phyloP scores from a whole-genome alignment of 2,329 filamentous ascomycete species.

The Colletotrichum sp. region DNA sequence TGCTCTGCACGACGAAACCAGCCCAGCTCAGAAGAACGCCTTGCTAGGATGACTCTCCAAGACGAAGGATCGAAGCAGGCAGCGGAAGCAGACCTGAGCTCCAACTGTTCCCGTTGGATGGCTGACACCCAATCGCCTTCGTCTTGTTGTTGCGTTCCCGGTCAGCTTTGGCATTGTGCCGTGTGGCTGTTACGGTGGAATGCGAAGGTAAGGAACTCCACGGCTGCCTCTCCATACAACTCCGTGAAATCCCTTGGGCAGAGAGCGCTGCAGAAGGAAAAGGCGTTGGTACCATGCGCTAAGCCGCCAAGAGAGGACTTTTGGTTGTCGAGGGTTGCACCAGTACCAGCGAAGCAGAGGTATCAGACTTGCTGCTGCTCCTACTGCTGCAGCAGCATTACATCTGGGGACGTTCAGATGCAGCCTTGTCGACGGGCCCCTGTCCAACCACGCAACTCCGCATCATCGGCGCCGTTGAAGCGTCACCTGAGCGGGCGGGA shows the following conservation, averaged over 20 bases:
- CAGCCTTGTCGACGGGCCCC: slow-evolving; percentile 18
- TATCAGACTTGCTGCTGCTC: slow-evolving; percentile 1
- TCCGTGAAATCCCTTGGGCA: background rate
- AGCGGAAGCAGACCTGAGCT: background rate
- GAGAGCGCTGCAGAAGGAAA: background rate
- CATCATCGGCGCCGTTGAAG: slow-evolving; percentile 16
- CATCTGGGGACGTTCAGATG: slow-evolving; percentile 11
- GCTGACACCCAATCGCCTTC: background rate
- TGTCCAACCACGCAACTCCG: slow-evolving; percentile 18
- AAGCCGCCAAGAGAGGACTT: slow-evolving; percentile 6
- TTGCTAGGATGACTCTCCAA: background rate
- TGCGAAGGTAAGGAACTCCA: background rate
- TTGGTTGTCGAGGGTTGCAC: background rate
- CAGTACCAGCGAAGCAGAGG: background rate
- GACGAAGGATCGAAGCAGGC: background rate
- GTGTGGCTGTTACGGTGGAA: background rate
- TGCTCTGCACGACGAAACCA: slow-evolving; percentile 5
- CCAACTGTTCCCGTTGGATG: background rate
- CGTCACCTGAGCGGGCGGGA: slow-evolving; percentile 18
- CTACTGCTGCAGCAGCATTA: slow-evolving; percentile 12
- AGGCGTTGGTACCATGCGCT: background rate
- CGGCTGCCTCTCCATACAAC: background rate
- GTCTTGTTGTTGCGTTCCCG: background rate
- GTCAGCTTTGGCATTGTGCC: background rate
- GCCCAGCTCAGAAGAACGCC: background rate